Base-by-base conservation (phyloP, 2,329 filamentous ascomycete species). In the Aspergillus sp. region DNA sequence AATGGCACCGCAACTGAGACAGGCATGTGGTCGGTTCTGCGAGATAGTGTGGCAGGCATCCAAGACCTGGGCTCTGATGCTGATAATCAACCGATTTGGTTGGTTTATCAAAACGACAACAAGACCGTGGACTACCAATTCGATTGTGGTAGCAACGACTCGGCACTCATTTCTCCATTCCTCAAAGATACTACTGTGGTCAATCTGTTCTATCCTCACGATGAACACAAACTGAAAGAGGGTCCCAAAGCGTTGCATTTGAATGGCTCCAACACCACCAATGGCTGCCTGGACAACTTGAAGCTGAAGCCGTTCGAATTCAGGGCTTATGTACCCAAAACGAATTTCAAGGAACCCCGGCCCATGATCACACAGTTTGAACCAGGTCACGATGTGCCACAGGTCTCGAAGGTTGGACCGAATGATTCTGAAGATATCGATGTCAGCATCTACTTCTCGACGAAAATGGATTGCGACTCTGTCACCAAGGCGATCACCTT, bases 121-220 rank as follows among this genome's bases (percentile, higher is more conserved):
- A 71, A 75, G 4, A 81, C 81, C 0, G 78, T 76, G 9, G 80
- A 79, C 4, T 89, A 87, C 67, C 73, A 73, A 1, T 87, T 87
- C 58, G 80, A 88, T 66, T 89, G 87, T 70, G 73, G 69, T n/a
- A 74, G 79, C 32, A 73, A 74, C 24, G 68, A 74, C n/a, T 72
- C 73, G 4, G 83, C 83, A 2, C 78, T 88, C 42, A 74, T 88
- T 42, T 75, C 86, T 10, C 84, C 86, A 0, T 89, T 85, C 58
- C 74, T 78, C 12, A 69, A 73, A 2, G 82, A 80, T 12, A 83
- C 80, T 1, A 83, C 78, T 1, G 85, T 89, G 61, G 85, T 83
- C 67, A 88, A 87, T 65, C 68, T 89, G 12, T 87, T 89, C 69
- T 84, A 83, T 66, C 85, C 86, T 0, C 86, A 84, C 64, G 84